Conservation (phyloP, 2,329 filamentous ascomycete species). For the Colletotrichum sojae region DNA sequence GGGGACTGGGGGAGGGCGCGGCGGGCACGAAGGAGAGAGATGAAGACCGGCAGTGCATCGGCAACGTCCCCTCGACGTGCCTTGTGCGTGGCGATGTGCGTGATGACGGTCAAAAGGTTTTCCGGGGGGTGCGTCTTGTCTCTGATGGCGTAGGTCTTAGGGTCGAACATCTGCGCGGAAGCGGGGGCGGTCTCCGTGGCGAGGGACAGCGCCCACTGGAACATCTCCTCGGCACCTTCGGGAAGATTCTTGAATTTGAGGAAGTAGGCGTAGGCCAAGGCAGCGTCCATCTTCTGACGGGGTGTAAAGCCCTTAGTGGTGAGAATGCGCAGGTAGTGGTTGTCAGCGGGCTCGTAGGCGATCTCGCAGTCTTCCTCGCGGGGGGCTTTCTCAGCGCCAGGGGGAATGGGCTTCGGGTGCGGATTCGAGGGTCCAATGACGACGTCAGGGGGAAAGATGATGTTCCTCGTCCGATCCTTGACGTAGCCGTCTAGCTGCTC, state of each 20-base stretch:
- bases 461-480: constrained; percentile 74
- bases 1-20: constrained; percentile 67
- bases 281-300: constrained; percentile 85
- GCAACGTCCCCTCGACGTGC: constrained; percentile 78
- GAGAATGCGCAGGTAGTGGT: constrained; percentile 85
- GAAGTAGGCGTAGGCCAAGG: constrained; percentile 87
- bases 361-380: constrained; percentile 81
- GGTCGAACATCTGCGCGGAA: constrained; percentile 64
- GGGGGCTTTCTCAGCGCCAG: constrained; percentile 73
- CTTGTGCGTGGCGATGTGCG: constrained; percentile 83
- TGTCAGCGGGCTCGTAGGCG: constrained; percentile 79
- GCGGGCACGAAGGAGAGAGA: constrained; percentile 86
- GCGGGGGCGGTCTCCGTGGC: constrained; percentile 69
- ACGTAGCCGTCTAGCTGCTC: constrained; percentile 88
- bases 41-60: constrained; percentile 84
- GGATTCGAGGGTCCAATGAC: constrained; percentile 89
- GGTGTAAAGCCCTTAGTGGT: constrained; percentile 84
- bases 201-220: constrained; percentile 82
- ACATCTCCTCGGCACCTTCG: constrained; percentile 79
- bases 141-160: constrained; percentile 74
- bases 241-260: constrained; percentile 81
- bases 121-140: constrained; percentile 73
- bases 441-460: constrained; percentile 79
- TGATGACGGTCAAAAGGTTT: constrained; percentile 83
- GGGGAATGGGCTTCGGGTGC: constrained; percentile 79